These are phyloP conservation scores for Carex pumila DNA, from an alignment of 176 grass and related monocot species.

Conservation along the genomic window DNA sequence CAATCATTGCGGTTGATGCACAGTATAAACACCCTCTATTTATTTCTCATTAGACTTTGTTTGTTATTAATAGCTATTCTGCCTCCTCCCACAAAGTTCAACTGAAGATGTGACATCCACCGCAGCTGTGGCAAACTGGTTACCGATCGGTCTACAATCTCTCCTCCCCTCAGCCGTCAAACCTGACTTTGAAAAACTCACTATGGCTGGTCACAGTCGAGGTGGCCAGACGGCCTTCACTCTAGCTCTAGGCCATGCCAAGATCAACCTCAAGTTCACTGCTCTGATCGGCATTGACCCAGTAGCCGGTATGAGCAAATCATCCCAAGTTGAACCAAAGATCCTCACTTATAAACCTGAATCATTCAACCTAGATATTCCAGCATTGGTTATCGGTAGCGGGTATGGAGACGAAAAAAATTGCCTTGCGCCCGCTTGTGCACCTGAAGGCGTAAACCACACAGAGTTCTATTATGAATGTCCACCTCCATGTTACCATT, in stretches of 20 bases:
- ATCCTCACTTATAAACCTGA: slow-evolving; percentile 41
- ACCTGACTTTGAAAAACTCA: slow-evolving; percentile 32
- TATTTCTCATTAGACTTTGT: neutral
- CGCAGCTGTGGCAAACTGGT: slow-evolving; percentile 34
- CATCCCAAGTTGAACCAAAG: slow-evolving; percentile 14
- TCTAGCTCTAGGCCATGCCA: slow-evolving; percentile 29
- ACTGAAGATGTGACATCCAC: slow-evolving; percentile 24
- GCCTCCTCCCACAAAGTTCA: neutral
- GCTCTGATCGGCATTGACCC: slow-evolving; percentile 51
- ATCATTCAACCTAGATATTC: slow-evolving; percentile 30
- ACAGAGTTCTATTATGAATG: slow-evolving; percentile 47
- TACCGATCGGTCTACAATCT: slow-evolving; percentile 19
- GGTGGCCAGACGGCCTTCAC: slow-evolving; percentile 53
- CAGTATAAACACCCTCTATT: neutral
- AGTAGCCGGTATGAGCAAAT: slow-evolving; percentile 19
- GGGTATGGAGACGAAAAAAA: slow-evolving; percentile 38
- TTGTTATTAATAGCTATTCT: slow-evolving; percentile 8
- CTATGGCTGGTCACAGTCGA: slow-evolving; percentile 44
- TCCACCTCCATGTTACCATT: slow-evolving; percentile 40
- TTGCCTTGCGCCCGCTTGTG: slow-evolving; percentile 31
- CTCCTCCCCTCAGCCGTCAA: slow-evolving; percentile 28
- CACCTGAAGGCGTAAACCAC: slow-evolving; percentile 44
- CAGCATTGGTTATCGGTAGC: slow-evolving; percentile 40
- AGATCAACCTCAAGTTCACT: slow-evolving; percentile 25
- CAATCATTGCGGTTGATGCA: neutral